A percentile compares a stretch with the other conserved stretches of the same genome.
These are phyloP conservation scores for Tolypocladium endophyticum DNA, from an alignment of 2,329 filamentous ascomycete genomes.

Conservation along the genomic window DNA sequence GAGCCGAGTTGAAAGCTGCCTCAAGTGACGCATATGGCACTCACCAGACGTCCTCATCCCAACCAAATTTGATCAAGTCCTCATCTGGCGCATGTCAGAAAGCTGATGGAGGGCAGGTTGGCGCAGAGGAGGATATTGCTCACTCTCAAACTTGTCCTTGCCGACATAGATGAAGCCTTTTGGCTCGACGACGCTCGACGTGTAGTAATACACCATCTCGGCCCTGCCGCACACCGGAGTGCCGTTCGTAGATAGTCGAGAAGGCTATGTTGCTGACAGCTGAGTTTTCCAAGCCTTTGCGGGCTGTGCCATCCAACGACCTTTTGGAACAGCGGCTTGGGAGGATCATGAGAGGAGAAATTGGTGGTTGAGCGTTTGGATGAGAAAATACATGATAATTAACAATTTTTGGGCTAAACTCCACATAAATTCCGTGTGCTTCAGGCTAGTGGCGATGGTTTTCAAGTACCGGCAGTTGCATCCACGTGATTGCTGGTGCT, in stretches of 20 bases:
- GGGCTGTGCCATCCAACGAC: too few species aligned
- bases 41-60: constrained; percentile 93
- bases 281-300: neutral
- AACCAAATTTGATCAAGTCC: constrained; percentile 87
- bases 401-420: neutral
- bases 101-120: neutral
- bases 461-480: neutral
- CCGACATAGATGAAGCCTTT: constrained; percentile 88
- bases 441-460: neutral
- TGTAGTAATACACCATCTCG: constrained; percentile 91
- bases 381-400: neutral
- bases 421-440: rapidly evolving
- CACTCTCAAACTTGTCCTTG: constrained; percentile 99
- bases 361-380: neutral
- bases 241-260: neutral
- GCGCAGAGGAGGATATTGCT: constrained; percentile 17
- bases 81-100: constrained; percentile 56
- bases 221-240: neutral
- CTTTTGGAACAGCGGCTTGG: neutral
- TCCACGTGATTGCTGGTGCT: neutral
- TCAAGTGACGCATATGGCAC: constrained; percentile 8
- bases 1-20: neutral
- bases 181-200: constrained; percentile 71
- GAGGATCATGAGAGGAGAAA: neutral
- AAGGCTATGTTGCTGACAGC: too few species aligned